Base-by-base conservation (phyloP, 495 filamentous ascomycete species). In the Oleoguttula mirabilis region DNA sequence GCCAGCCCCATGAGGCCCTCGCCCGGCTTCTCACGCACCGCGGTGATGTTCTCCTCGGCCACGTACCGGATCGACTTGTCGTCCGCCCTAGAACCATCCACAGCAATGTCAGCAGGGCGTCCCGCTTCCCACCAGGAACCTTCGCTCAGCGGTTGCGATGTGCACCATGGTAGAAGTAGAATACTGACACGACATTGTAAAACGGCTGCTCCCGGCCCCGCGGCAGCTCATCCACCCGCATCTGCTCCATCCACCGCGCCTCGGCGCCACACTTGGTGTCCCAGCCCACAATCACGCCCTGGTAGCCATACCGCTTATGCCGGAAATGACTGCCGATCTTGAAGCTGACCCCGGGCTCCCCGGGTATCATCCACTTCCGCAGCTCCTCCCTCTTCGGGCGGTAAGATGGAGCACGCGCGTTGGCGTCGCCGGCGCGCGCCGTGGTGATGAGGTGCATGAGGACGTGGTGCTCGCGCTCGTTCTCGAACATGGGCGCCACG, bases 251-350 rank as follows among this genome's bases (percentile, higher is more conserved):
- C 70, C 69, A 76, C 24, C 64, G 50, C 46, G 73, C 75, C 63
- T 75, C 72, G 61, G 72, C 57, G 52, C 47, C 53, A 58, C 66
- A 73, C 60, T 73, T 67, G 0, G 67, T 58, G 43, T 86, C 80
- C 90, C 90, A 98, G 14, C 88, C 88, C 10, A 78, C 81, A 47
- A 98, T 83, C 10, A 93, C 67, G 16, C 79, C 87, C 17, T 70
- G 65, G 56, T 90, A 94, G 17, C 68, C 60, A 60, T 94, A 95
- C 35, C 84, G 73, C 52, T 68, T 77, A 57, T 96, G 90, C 39
- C 66, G 69, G 56, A 96, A 90, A 2, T 92, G 73, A 49, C 90
- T 80, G 3, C 90, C 90, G 33, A 98, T 73, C 41, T 67, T 73
- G 62, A 80, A 88, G 41, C 57, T 66, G n/a, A 85, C 75, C 23